Evolutionary conservation across 495 filamentous ascomycete species (phyloP).

Genomic region (Penicillium longicatenatum): DNA sequence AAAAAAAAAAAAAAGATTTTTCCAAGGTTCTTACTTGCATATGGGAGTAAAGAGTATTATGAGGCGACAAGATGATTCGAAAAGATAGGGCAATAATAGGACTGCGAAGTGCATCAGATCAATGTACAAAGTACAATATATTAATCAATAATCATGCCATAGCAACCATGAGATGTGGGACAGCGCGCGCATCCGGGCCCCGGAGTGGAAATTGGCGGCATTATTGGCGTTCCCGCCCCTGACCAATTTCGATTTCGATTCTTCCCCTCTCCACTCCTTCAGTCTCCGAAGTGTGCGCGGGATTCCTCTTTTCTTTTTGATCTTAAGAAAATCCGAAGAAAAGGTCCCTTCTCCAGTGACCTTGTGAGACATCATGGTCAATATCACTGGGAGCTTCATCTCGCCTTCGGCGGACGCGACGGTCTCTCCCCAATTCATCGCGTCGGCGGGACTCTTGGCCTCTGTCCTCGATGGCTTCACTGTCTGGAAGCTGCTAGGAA

Average conservation of each 20-base stretch:
- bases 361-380: constrained; percentile 50
- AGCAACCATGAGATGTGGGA: neutral
- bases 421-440: constrained; percentile 49
- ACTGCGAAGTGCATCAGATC: neutral
- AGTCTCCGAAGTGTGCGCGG: constrained; percentile 6
- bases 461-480: constrained; percentile 57
- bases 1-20: neutral
- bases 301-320: constrained; percentile 8
- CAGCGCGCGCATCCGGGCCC: constrained; percentile 11
- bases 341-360: constrained; percentile 7
- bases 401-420: constrained; percentile 74
- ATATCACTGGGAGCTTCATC: constrained; percentile 69
- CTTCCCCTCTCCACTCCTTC: constrained; percentile 3
- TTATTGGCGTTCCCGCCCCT: constrained; percentile 30
- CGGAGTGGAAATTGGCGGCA: constrained; percentile 12
- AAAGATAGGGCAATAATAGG: neutral
- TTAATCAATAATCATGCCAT: constrained; percentile 1
- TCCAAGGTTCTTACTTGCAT: neutral
- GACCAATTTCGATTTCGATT: constrained; percentile 27
- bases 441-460: constrained; percentile 43
- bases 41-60: neutral
- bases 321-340: constrained; percentile 3
- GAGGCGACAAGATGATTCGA: neutral
- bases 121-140: neutral
- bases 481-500: constrained; percentile 63